Conservation (phyloP, 2,329 filamentous ascomycete species). For the Aplosporella prunicola region DNA sequence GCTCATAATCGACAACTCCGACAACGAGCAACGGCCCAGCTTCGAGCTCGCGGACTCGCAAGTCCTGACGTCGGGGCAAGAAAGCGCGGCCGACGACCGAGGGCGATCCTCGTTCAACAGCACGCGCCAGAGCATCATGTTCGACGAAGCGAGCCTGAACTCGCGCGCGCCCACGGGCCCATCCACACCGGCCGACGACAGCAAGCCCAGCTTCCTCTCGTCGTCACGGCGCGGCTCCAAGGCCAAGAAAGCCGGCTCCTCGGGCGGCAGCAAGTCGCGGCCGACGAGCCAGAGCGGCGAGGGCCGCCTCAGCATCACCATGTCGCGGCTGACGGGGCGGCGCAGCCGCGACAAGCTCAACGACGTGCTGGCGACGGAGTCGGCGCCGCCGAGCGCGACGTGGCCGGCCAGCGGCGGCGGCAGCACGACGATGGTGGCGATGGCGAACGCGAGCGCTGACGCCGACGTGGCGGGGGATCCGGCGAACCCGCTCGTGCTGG, state of each 20-base stretch:
- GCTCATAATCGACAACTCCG: constrained; percentile 7
- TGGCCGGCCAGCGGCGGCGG: constrained; percentile 18
- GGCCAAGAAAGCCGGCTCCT: constrained; percentile 21
- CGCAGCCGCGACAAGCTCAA: constrained; percentile 34
- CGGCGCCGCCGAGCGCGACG: constrained; percentile 19
- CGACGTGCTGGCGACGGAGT: constrained; percentile 10
- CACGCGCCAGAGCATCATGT: constrained; percentile 31
- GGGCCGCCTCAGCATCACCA: constrained; percentile 33
- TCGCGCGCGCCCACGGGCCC: constrained; percentile 26
- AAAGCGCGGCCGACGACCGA: constrained; percentile 9
- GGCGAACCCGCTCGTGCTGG: constrained; percentile 6
- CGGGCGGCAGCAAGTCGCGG: constrained; percentile 29
- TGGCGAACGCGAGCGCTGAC: neutral
- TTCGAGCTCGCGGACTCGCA: constrained; percentile 14
- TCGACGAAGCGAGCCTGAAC: constrained; percentile 28
- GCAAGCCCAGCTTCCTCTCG: constrained; percentile 23
- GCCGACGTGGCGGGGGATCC: constrained; percentile 3
- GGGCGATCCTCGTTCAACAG: constrained; percentile 29
- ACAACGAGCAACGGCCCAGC: constrained; percentile 10
- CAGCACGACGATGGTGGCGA: neutral
- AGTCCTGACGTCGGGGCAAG: constrained; percentile 1
- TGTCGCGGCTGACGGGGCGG: constrained; percentile 30
- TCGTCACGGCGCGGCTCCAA: constrained; percentile 25
- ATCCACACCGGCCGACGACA: constrained; percentile 36
- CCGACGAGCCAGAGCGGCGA: constrained; percentile 34